These are phyloP conservation scores for Pleurotus tuoliensis DNA, from an alignment of 768 basidiomycete genomes.

Conservation along the genomic window DNA sequence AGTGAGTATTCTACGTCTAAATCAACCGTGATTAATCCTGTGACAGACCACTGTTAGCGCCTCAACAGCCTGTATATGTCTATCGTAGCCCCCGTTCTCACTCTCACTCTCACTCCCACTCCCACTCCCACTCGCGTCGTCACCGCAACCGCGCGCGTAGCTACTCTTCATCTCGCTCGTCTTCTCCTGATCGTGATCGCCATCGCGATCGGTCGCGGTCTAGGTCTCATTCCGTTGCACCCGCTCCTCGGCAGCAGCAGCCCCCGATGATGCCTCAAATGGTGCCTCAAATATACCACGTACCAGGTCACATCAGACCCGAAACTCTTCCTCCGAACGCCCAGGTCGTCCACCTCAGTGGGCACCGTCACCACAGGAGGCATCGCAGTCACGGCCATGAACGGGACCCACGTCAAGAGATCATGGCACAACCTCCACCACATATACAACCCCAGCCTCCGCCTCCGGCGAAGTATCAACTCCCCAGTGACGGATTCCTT, in stretches of 20 bases:
- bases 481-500: background rate
- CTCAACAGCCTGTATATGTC: no score
- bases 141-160: slow-evolving; percentile 1
- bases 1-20: no score
- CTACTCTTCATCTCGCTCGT: slow-evolving; percentile 5
- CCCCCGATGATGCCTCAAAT: slow-evolving; percentile 1
- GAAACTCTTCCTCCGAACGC: background rate
- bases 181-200: no score
- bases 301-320: slow-evolving; percentile 12
- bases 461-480: background rate
- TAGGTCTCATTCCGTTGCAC: no score
- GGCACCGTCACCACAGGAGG: background rate
- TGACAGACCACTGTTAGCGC: no score
- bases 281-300: slow-evolving; percentile 3
- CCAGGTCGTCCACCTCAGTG: background rate
- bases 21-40: no score
- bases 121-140: slow-evolving; percentile 7
- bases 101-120: slow-evolving; percentile 1
- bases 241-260: no score
- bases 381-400: background rate
- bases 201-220: no score
- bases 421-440: background rate
- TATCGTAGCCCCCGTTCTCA: background rate
- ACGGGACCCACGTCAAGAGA: background rate
- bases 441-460: background rate